Evolutionary conservation across 495 filamentous ascomycete genomes (phyloP).

Genomic region (Achaetomiella virescens): DNA sequence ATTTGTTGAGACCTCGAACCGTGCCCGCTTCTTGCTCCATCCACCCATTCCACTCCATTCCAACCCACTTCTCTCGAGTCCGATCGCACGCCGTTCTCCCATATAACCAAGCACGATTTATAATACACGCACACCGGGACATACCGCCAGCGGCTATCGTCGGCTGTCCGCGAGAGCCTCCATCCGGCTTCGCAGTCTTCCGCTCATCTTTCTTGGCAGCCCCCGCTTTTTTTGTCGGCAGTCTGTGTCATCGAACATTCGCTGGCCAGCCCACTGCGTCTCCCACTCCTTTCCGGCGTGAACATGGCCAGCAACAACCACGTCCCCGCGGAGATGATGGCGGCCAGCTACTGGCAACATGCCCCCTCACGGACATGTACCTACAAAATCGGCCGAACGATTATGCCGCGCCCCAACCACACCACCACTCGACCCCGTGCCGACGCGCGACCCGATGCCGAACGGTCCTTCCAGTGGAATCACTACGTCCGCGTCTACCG

Average conservation of each 20-base stretch:
- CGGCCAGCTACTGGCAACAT: constrained; percentile 4
- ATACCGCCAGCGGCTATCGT: too few species aligned
- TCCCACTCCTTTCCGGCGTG: neutral
- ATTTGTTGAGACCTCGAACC: too few species aligned
- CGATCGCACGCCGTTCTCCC: too few species aligned
- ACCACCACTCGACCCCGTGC: neutral
- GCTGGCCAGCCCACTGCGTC: neutral
- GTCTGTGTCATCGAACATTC: neutral
- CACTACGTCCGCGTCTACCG: neutral
- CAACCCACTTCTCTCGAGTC: too few species aligned
- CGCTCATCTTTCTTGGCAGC: too few species aligned
- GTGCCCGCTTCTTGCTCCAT: too few species aligned
- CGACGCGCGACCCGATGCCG: neutral
- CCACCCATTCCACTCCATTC: too few species aligned
- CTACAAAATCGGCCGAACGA: neutral
- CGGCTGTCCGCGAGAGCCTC: too few species aligned
- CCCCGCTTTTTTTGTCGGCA: too few species aligned
- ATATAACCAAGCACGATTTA: too few species aligned
- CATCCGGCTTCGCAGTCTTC: too few species aligned
- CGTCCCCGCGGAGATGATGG: neutral
- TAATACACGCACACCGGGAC: too few species aligned
- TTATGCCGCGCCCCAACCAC: neutral
- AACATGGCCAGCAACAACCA: neutral
- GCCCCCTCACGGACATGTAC: neutral
- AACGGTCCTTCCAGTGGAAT: neutral